Percentiles rank a stretch among this genome's conserved stretches.
Conservation (phyloP, 202 grass and related monocot genomes). For the Zizania palustris region DNA sequence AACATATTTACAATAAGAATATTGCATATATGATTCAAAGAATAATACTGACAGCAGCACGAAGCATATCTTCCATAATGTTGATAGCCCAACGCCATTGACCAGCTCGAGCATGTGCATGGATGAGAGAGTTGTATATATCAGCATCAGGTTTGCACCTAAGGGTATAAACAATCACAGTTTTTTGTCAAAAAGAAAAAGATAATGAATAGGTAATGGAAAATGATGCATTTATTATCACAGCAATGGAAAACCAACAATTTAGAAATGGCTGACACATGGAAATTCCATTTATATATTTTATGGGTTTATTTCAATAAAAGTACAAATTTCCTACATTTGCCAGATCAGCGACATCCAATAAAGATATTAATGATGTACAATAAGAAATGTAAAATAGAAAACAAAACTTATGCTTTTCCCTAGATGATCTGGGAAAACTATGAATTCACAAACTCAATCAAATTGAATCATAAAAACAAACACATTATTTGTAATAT, state of each 20-base stretch:
- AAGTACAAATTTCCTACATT: not conserved
- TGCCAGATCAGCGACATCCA: not conserved
- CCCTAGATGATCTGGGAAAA: not conserved
- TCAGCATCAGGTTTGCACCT: conserved; percentile 88
- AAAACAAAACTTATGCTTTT: not conserved
- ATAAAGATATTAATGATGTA: conserved; percentile 5
- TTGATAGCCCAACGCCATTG: conserved; percentile 90
- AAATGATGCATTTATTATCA: not conserved
- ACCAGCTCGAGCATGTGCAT: conserved; percentile 83
- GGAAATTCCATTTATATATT: conserved; percentile 17
- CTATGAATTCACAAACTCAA: not conserved
- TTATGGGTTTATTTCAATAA: not conserved
- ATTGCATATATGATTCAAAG: conserved; percentile 28
- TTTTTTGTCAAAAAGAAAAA: conserved; percentile 26
- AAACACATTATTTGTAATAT: not conserved
- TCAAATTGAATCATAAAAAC: not conserved
- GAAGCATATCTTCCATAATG: conserved; percentile 98
- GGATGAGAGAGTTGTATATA: conserved; percentile 85
- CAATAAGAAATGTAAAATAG: conserved; percentile 12
- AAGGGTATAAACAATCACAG: conserved; percentile 37
- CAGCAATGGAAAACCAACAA: not conserved
- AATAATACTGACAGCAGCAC: conserved; percentile 75
- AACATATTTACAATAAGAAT: conserved; percentile 6
- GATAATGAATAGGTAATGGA: conserved; percentile 19
- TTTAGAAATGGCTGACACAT: not conserved